Evolutionary conservation across 495 filamentous ascomycete species (phyloP), one percentile per base, ranked within the genome.

Genomic region (Aspergillus panamensis): DNA sequence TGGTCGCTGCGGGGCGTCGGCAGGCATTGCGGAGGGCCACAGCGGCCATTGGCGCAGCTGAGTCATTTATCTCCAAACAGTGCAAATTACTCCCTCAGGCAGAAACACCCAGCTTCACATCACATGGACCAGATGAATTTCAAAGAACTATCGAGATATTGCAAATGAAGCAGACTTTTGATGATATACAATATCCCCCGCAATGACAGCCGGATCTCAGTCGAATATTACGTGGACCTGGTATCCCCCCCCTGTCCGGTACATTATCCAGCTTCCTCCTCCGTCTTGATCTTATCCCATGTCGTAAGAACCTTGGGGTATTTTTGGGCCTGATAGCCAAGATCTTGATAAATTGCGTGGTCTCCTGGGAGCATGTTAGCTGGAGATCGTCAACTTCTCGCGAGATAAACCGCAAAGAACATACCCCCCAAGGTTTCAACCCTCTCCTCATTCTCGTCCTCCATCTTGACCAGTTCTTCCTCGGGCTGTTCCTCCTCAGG

Each of bases 381-480:
- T 43, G 4, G 37, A 44, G 37, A 25, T 17, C 21, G 2, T 35
- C 6, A n/a, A 3, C 35, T n/a, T n/a, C 35, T 13, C 8, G 8
- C 35, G 3, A 39, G 14, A 0, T 35, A 35, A 13, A 35, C 8
- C 33, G 14, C 6, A 3, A 17, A 16, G 47, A 35, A 50, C 71
- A 61, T 69, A 81, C 79, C 82, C 54, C 77, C 63, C 14, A 87
- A 67, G 54, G 82, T 67, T 63, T 85, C 60, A 17, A 86, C 68
- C 7, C 85, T 75, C 9, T 80, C 67, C 57, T 87, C 79, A 66
- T 88, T 86, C 68, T 87, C 83, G 14, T 81, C 64, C 66, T 85
- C 82, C 19, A 87, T 64, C 58, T 79, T 77, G 57, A 85, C 79
- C 40, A 88, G 64, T 68, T 82, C 82, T 66, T 84, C 66, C 10